phyloP scores from a whole-genome alignment of 140 eudicot species.

The Flaveria floridana region DNA sequence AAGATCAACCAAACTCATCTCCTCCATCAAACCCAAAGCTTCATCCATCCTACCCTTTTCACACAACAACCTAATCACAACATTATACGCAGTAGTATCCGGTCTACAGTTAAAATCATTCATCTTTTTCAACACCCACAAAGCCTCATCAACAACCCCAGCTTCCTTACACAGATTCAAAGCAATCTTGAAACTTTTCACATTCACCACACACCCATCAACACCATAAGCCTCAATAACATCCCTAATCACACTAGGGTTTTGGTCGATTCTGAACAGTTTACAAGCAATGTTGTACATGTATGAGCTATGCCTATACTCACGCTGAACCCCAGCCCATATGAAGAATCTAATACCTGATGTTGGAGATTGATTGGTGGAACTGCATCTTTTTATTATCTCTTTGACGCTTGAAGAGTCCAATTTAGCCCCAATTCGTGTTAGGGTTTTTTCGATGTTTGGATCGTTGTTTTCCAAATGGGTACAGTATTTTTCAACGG shows the following conservation, averaged over 20 bases:
- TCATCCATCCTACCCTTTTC: slow-evolving; percentile 58
- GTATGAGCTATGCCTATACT: slow-evolving; percentile 53
- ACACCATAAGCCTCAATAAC: slow-evolving; percentile 46
- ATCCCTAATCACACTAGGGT: slow-evolving; percentile 48
- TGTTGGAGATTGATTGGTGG: slow-evolving; percentile 41
- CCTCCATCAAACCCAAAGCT: slow-evolving; percentile 55
- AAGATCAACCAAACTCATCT: slow-evolving; percentile 54
- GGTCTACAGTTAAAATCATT: slow-evolving; percentile 59
- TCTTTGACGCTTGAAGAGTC: slow-evolving; percentile 49
- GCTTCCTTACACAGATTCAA: slow-evolving; percentile 74
- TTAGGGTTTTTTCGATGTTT: slow-evolving; percentile 56
- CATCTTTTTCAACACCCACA: slow-evolving; percentile 83
- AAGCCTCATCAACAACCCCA: slow-evolving; percentile 56
- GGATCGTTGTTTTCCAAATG: slow-evolving; percentile 46
- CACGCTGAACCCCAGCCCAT: slow-evolving; percentile 76
- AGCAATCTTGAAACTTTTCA: slow-evolving; percentile 60
- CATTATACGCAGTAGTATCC: slow-evolving; percentile 63
- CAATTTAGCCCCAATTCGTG: slow-evolving; percentile 43
- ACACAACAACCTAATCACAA: slow-evolving; percentile 58
- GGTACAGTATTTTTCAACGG: slow-evolving; percentile 47
- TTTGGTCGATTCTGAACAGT: slow-evolving; percentile 38
- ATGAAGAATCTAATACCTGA: slow-evolving; percentile 80
- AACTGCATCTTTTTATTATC: slow-evolving; percentile 51
- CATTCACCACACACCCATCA: slow-evolving; percentile 47
- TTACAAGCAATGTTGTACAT: slow-evolving; percentile 71